Base-by-base conservation (phyloP, 1,139 yeast species). In the Magnusiomyces ingens region DNA sequence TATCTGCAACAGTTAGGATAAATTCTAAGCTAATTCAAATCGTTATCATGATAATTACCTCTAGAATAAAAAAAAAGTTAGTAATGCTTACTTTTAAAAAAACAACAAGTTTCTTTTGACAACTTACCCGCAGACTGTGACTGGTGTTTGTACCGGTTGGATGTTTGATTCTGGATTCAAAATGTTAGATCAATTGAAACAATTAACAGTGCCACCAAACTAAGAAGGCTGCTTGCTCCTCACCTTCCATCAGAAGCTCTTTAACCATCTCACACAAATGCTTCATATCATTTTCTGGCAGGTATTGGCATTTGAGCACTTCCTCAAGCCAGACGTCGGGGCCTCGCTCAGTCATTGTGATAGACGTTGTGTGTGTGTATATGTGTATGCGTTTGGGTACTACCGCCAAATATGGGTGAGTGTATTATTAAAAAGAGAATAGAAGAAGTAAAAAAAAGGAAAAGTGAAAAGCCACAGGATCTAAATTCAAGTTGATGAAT, bases 291-390 rank as follows among this genome's bases (percentile, higher is more conserved):
- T 85, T 78, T 70, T 93, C 99, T 1, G 93, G 84, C 57, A 93
- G 75, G 26, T 95, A 85, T 62, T 86, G 84, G 71, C 98, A 93
- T 68, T 88, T 86, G 68, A 85, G 85, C 65, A 91, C 87, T 64
- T 88, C 93, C 69, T 91, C 98, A 58, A 93, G 79, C 99, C 99
- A 93, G 64, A 84, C 89, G 64, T 91, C 97, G 38, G 98, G 98
- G 35, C 95, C 95, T 72, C 93, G 75, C 68, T 85, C 91, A 45
- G 78, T 74, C 50, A 48, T 48, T 48, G 26, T 48, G 40, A 6
- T 26, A 8, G 4, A 8, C 8, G 32, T 26, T 26, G 32, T 26
- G 8, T 26, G 32, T 26, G 8, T 26, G 32, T 26, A 8, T 26
- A 26, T 26, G 32, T 26, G 32, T 26, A 26, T 26, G 32, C 32